These are phyloP conservation scores for Trichomonas tenax DNA, from an alignment of 208 protist species.

Conservation along the genomic window DNA sequence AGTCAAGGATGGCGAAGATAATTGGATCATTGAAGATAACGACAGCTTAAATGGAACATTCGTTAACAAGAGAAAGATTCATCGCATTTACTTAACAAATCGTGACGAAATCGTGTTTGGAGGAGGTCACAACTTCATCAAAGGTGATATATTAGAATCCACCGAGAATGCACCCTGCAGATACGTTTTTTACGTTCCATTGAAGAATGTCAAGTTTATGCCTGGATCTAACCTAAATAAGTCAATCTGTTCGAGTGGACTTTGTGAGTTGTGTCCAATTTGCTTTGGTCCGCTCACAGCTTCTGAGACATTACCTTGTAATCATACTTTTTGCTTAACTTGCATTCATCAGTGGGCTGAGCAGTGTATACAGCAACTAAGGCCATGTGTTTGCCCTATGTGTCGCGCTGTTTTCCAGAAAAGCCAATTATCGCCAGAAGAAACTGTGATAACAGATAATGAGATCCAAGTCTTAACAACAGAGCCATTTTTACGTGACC, in stretches of 20 bases:
- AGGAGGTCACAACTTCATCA: neutral
- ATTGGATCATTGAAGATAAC: neutral
- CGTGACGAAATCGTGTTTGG: slow-evolving; percentile 3
- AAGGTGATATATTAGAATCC: neutral
- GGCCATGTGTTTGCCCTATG: neutral
- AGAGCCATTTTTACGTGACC: neutral
- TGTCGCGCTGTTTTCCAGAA: neutral
- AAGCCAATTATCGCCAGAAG: neutral
- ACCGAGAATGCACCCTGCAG: neutral
- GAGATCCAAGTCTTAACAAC: neutral
- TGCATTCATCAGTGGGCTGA: neutral
- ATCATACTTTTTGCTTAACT: neutral
- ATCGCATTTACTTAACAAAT: neutral
- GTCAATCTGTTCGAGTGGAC: neutral
- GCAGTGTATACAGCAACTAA: neutral
- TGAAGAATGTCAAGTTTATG: neutral
- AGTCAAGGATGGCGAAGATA: too few species aligned
- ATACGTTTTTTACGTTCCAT: neutral
- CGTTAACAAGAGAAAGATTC: neutral
- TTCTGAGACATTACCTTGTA: neutral
- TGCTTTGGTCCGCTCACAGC: neutral
- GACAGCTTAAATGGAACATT: neutral
- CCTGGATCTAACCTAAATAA: neutral
- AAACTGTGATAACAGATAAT: neutral
- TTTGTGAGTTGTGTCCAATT: neutral